Evolutionary conservation across 371 early-diverging fungal genomes (phyloP).

Genomic region (Massospora cicadina): DNA sequence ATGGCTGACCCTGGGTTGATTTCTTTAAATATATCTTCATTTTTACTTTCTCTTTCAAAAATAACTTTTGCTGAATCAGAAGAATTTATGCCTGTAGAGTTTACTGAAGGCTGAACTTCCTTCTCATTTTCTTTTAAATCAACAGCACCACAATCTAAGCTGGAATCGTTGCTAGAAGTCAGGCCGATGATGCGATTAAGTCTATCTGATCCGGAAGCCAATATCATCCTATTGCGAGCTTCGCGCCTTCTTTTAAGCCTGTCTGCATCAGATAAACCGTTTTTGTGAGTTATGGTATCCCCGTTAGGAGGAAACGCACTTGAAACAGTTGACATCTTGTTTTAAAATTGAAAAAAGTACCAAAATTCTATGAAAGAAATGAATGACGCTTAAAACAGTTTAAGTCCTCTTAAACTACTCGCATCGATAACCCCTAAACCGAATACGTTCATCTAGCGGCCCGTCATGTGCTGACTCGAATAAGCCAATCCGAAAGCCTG

Average conservation of each 20-base stretch:
- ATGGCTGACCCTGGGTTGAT: background rate
- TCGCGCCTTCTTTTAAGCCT: background rate
- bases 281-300: background rate
- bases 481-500: no score
- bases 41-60: background rate
- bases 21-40: no score
- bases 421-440: no score
- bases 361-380: no score
- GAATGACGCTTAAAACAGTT: no score
- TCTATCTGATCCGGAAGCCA: background rate
- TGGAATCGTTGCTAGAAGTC: background rate
- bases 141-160: background rate
- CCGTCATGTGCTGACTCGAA: no score
- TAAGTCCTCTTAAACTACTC: no score
- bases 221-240: background rate
- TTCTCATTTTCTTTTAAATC: background rate
- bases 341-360: background rate
- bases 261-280: background rate
- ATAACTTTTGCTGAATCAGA: background rate
- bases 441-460: no score
- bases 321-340: background rate
- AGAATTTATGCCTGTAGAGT: background rate
- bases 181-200: background rate
- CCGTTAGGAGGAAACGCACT: background rate
- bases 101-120: background rate